A percentile compares a stretch with the other conserved stretches of the same genome.
phyloP scores from a whole-genome alignment of 179 eudicot species.

The Spergularia azorica region DNA sequence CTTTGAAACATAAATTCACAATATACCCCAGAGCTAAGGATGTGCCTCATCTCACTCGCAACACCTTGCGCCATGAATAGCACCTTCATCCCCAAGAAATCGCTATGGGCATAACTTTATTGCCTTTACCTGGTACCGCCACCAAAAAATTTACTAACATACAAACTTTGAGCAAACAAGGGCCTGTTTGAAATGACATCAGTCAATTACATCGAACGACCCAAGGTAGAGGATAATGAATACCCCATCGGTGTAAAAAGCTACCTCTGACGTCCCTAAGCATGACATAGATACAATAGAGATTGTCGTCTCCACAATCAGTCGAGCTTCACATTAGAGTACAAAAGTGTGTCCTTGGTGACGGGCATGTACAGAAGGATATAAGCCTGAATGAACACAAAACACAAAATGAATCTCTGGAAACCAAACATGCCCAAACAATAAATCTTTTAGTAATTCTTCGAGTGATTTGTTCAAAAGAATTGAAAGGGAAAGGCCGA shows the following conservation, averaged over 20 bases:
- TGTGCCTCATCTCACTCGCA: neutral
- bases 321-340: slow-evolving; percentile 92
- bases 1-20: slow-evolving; percentile 9
- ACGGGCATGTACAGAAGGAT: slow-evolving; percentile 73
- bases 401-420: neutral
- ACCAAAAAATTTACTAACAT: slow-evolving; percentile 3
- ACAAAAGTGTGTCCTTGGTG: slow-evolving; percentile 86
- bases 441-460: neutral
- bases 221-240: neutral
- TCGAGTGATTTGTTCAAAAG: neutral
- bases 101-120: slow-evolving; percentile 8
- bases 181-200: slow-evolving; percentile 14
- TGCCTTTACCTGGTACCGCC: neutral
- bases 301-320: slow-evolving; percentile 22
- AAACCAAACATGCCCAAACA: neutral
- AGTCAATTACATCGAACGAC: slow-evolving; percentile 4
- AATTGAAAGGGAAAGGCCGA: neutral
- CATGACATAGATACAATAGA: slow-evolving; percentile 19
- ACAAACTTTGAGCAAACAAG: neutral
- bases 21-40: slow-evolving; percentile 7
- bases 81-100: neutral
- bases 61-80: neutral
- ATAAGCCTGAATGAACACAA: slow-evolving; percentile 49
- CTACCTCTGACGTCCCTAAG: slow-evolving; percentile 24
- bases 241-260: neutral